These are phyloP conservation scores for Zopfia rhizophila DNA, from an alignment of 2,329 filamentous ascomycete genomes.

Conservation along the genomic window DNA sequence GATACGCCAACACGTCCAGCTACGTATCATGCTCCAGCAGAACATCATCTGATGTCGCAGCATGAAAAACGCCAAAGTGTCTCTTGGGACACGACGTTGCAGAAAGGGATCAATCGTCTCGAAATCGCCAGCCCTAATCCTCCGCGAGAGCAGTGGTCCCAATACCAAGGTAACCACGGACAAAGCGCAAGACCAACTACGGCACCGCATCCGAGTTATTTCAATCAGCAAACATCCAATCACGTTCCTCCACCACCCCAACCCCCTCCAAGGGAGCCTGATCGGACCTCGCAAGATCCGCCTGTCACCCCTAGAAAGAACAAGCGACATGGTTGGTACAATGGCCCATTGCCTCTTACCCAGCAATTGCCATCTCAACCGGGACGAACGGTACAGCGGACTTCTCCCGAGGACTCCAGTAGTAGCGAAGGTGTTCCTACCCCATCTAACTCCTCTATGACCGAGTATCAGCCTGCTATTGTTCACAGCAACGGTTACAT, in stretches of 20 bases:
- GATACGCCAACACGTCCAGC: constrained; percentile 63
- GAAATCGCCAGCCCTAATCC: constrained; percentile 66
- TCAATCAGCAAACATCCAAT: constrained; percentile 35
- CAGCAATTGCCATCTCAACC: constrained; percentile 34
- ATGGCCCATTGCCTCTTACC: constrained; percentile 58
- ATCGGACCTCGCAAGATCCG: constrained; percentile 49
- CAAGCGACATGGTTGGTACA: constrained; percentile 79
- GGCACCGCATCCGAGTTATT: constrained; percentile 49
- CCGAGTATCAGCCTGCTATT: constrained; percentile 64
- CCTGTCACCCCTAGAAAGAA: constrained; percentile 66
- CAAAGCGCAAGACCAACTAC: constrained; percentile 45
- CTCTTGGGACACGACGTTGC: constrained; percentile 73
- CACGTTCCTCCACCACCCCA: constrained; percentile 38
- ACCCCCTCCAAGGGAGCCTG: constrained; percentile 43
- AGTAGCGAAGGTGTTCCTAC: constrained; percentile 66
- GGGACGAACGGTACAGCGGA: constrained; percentile 53
- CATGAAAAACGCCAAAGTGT: constrained; percentile 48
- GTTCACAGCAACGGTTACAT: constrained; percentile 61
- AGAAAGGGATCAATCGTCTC: constrained; percentile 72
- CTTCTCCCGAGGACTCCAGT: constrained; percentile 66
- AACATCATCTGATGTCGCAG: constrained; percentile 34
- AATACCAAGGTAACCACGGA: constrained; percentile 38
- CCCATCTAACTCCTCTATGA: constrained; percentile 60
- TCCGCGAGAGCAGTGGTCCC: constrained; percentile 47
- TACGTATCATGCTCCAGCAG: constrained; percentile 47